Evolutionary conservation across 306 rosid genomes (phyloP).

Genomic region (Inga laurina): DNA sequence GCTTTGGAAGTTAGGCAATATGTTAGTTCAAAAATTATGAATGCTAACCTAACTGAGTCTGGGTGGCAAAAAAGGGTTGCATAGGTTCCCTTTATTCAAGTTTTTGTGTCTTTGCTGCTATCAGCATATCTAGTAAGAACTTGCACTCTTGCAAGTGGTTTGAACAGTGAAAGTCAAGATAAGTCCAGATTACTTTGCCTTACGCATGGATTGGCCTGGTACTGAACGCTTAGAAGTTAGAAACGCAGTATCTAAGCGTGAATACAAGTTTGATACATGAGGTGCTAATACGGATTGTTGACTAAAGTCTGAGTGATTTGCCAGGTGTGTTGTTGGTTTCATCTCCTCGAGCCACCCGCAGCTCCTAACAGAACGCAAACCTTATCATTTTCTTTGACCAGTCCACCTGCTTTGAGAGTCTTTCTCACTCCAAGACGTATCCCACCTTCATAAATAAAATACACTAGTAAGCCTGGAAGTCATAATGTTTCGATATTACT

Average conservation of each 20-base stretch:
- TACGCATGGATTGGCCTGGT: background rate
- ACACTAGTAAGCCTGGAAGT: conserved; percentile 27
- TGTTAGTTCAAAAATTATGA: background rate
- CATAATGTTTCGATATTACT: conserved; percentile 19
- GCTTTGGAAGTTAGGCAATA: background rate
- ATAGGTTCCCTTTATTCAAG: background rate
- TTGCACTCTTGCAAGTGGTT: background rate
- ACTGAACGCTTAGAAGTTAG: background rate
- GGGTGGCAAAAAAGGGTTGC: background rate
- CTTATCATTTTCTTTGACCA: conserved; percentile 32
- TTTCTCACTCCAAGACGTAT: conserved; percentile 6
- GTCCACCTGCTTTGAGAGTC: conserved; percentile 37
- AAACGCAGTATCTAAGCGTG: background rate
- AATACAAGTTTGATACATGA: background rate
- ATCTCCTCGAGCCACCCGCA: conserved; percentile 70
- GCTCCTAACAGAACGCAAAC: conserved; percentile 4
- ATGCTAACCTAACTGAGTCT: background rate
- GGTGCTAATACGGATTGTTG: background rate
- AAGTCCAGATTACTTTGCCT: conserved; percentile 5
- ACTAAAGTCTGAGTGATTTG: background rate
- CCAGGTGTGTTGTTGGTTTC: conserved; percentile 8
- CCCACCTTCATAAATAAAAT: conserved; percentile 3
- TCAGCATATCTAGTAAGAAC: background rate
- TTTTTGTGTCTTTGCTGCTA: background rate
- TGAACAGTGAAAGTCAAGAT: background rate